Conservation (phyloP, 805 yeast genomes). For the Wickerhamiella azyma region DNA sequence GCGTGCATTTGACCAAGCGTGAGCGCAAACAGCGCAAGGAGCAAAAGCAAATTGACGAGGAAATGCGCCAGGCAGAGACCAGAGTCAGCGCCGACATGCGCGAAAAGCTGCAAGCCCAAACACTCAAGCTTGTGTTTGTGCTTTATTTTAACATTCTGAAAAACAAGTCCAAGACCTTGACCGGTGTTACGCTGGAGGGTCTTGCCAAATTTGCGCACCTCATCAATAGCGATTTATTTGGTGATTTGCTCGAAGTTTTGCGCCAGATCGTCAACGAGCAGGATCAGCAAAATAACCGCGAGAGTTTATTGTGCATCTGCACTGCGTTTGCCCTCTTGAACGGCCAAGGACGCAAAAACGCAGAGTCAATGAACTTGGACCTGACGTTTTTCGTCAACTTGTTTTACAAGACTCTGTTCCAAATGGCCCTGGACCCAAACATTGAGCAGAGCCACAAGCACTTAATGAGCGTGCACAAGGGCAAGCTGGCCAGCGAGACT, state of each 20-base stretch:
- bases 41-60: conserved; percentile 74
- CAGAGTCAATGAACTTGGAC: conserved; percentile 64
- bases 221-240: conserved; percentile 83
- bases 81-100: conserved; percentile 80
- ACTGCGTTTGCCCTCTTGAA: conserved; percentile 80
- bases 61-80: conserved; percentile 73
- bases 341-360: conserved; percentile 36
- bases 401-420: conserved; percentile 54
- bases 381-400: conserved; percentile 66
- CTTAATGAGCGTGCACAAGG: conserved; percentile 53
- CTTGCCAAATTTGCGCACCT: conserved; percentile 79
- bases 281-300: conserved; percentile 42
- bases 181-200: conserved; percentile 86
- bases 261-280: conserved; percentile 56
- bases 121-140: conserved; percentile 56
- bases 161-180: conserved; percentile 45
- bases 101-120: conserved; percentile 72
- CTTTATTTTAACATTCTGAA: conserved; percentile 67
- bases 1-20: conserved; percentile 82
- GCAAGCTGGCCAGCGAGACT: conserved; percentile 72
- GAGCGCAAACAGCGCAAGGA: conserved; percentile 82
- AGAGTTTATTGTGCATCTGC: conserved; percentile 65
- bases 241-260: conserved; percentile 82
- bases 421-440: conserved; percentile 63
- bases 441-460: conserved; percentile 76